Evolutionary conservation across 116 monocot species (phyloP), one percentile per base, ranked within the genome.

Genomic region (Papilionanthe hybrid): DNA sequence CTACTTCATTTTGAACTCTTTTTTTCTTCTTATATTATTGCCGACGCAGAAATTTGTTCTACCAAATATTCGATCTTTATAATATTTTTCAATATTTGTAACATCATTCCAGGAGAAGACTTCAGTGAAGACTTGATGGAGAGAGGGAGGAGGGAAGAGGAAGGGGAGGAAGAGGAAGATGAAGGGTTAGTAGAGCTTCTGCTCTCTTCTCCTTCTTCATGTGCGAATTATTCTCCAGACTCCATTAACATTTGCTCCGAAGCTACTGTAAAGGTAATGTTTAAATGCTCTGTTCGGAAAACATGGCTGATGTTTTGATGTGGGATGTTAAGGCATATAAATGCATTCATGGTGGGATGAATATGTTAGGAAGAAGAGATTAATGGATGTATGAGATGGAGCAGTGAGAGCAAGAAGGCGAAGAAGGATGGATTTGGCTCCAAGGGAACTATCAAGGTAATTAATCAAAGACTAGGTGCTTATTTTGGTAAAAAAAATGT

Each of bases 351-450:
- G 11, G 22, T 27, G 27, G 75, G 28, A 48, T 75, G 4, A 25
- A 25, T 75, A 5, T 12, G n/a, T 8, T 37, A 75, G 75, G 48
- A 42, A 42, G 75, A 75, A 23, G 27, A 75, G 75, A 75, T 49
- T 42, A 75, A 75, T 75, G 50, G 75, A 23, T 6, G 49, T 8
- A 22, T 47, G 75, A 49, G 75, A 15, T 49, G 12, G 23, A 27
- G 75, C 0, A 12, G 49, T 27, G 75, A 49, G 45, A 50, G 67
- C 42, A 83, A 79, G 83, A 83, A 55, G 75, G 43, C 72, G 9
- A 83, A 79, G 75, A 79, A 73, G 42, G 83, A 75, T 18, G 75
- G 29, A 3, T 50, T 75, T 8, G 67, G 45, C 3, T 41, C 55
- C 15, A 79, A 63, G 17, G 80, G 68, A 23, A 43, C 79, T 0